Base-by-base conservation (phyloP, 176 grass and related monocot species). In the Stipa capillata region DNA sequence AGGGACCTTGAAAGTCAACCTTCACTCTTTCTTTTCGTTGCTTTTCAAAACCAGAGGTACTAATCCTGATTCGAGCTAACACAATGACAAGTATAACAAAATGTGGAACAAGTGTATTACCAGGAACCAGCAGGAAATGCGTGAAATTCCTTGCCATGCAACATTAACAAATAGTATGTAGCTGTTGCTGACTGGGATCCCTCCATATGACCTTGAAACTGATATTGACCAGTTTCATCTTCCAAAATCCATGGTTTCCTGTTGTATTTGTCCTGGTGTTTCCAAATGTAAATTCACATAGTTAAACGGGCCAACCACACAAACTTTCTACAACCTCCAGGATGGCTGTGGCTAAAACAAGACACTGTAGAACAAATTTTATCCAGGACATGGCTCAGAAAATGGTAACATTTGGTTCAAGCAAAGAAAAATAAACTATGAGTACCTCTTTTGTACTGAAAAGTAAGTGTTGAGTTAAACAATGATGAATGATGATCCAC, bases 191-290 rank as follows among this genome's bases (percentile, higher is more conserved):
- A 94, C 31, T 98, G 87, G 71, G 95, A 94, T 32, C 95, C 92
- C 82, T 98, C 95, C 77, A 91, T 54, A 75, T 88, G 90, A 82
- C 95, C 95, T 82, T 98, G 95, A 84, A 69, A 98, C 92, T 98
- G 95, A 86, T 89, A 79, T 62, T 90, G 89, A n/a, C 95, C 95
- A 83, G 95, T 98, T 65, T 98, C 92, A 82, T 98, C 95, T 89
- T 98, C 95, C 66, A 98, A 87, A 72, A 93, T 91, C 95, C 95
- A 98, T 50, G 95, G 95, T 62, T 91, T 98, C 52, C 79, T 94
- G 59, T 90, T 94, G 79, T 89, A 86, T 52, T 94, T 98, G 24
- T 98, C 95, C 95, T 97, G 86, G 47, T 35, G 32, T 72, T 51
- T 32, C 54, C 23, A 79, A 75, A 89, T 42, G 79, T 4, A 61